These are phyloP conservation scores for Volvox africanus DNA, from an alignment of 139 green algal genomes.

Conservation along the genomic window DNA sequence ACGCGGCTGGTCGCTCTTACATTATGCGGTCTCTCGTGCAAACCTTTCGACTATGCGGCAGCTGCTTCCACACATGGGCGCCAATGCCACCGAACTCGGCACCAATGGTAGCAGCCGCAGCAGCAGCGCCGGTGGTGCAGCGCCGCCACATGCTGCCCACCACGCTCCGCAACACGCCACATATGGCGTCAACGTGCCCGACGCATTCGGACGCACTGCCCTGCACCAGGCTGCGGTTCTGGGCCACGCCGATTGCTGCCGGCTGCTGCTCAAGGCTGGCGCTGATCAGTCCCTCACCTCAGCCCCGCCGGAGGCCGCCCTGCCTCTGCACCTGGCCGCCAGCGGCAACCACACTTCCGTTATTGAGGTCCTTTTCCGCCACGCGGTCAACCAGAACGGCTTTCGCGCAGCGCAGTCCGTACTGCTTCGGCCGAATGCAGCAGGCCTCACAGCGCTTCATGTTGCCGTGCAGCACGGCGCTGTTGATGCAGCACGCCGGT, in stretches of 20 bases:
- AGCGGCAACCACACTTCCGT: constrained; percentile 9
- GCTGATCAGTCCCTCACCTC: not conserved
- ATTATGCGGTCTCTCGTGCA: constrained; percentile 8
- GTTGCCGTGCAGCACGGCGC: constrained; percentile 10
- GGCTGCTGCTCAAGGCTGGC: constrained; percentile 28
- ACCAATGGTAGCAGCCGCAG: not conserved
- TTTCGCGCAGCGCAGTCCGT: constrained; percentile 27
- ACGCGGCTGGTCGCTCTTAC: constrained; percentile 18
- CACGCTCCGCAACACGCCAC: not conserved
- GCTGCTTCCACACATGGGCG: constrained; percentile 20
- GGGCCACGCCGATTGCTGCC: constrained; percentile 19
- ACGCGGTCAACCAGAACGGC: not conserved
- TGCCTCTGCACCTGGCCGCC: constrained; percentile 37
- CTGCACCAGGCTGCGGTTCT: constrained; percentile 13
- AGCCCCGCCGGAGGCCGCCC: constrained; percentile 6
- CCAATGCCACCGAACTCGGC: too few relatives aligned
- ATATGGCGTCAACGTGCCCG: not conserved
- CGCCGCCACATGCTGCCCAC: not conserved
- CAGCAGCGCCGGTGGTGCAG: not conserved
- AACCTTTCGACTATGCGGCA: constrained; percentile 9
- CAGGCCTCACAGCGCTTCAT: constrained; percentile 24
- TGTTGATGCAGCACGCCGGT: constrained; percentile 14
- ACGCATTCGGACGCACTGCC: not conserved
- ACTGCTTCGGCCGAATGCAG: constrained; percentile 21
- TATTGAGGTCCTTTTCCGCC: constrained; percentile 19